Percentiles rank a stretch among this genome's conserved stretches.
phyloP scores from a whole-genome alignment of 2,329 filamentous ascomycete species.

The Aspergillus aculeatinus region DNA sequence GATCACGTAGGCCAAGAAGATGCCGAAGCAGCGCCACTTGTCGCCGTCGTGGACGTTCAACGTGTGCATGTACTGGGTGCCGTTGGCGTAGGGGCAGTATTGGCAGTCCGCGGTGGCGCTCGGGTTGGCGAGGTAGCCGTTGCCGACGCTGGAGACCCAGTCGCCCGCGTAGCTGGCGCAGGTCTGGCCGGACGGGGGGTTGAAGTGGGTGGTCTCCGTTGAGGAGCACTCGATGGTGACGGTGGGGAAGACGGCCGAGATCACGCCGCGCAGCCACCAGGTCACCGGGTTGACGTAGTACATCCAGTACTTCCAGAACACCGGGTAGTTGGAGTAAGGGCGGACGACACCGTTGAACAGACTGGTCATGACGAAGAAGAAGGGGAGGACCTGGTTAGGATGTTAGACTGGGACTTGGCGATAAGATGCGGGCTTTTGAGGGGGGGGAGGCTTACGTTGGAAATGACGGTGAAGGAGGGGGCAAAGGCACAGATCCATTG shows the following conservation, averaged over 20 bases:
- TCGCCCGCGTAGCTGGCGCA: conserved; percentile 63
- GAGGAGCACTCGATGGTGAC: conserved; percentile 53
- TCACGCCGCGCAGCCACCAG: conserved; percentile 70
- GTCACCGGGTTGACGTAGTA: conserved; percentile 69
- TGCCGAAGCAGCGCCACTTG: conserved; percentile 72
- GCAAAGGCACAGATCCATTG: conserved; percentile 85
- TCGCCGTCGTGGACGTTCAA: conserved; percentile 56
- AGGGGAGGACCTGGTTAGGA: conserved; percentile 58
- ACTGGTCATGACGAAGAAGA: conserved; percentile 77
- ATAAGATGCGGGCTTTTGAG: not conserved
- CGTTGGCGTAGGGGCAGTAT: conserved; percentile 68
- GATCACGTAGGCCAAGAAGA: conserved; percentile 69
- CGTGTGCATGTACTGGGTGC: conserved; percentile 64
- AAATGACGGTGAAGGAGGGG: conserved; percentile 74
- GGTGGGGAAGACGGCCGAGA: conserved; percentile 61
- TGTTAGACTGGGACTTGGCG: conserved; percentile 2
- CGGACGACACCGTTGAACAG: conserved; percentile 77
- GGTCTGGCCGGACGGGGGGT: conserved; percentile 62
- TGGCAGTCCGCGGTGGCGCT: conserved; percentile 60
- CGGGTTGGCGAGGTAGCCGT: conserved; percentile 65
- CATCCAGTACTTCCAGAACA: conserved; percentile 72
- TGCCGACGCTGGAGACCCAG: conserved; percentile 52
- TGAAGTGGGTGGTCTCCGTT: conserved; percentile 64
- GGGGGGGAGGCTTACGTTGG: conserved; percentile 48
- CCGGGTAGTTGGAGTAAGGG: conserved; percentile 62